These are phyloP conservation scores for Tricholoma terreum DNA, from an alignment of 768 basidiomycete species.

Conservation along the genomic window DNA sequence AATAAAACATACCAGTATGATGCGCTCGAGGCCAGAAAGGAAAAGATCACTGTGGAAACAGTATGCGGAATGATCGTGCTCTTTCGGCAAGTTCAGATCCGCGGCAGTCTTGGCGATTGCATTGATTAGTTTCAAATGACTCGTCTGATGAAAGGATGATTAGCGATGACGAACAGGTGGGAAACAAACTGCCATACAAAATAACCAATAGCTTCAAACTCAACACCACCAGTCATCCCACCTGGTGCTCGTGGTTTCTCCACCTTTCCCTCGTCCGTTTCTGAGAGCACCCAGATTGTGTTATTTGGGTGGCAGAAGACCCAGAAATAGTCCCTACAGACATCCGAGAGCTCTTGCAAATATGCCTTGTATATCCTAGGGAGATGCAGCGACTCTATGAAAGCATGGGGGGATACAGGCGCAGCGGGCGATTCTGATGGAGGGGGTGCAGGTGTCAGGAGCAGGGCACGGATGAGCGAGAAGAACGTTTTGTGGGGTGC, in stretches of 20 bases:
- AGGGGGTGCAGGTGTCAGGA: conserved; percentile 71
- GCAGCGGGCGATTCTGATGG: conserved; percentile 58
- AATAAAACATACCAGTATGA: conserved; percentile 65
- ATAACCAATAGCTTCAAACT: conserved; percentile 96
- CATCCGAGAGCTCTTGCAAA: conserved; percentile 79
- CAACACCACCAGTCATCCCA: conserved; percentile 98
- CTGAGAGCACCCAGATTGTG: conserved; percentile 79
- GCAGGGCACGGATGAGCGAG: conserved; percentile 68
- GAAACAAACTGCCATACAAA: conserved; percentile 56
- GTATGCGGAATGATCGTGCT: conserved; percentile 73
- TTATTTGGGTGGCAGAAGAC: conserved; percentile 97
- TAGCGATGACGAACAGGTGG: background rate
- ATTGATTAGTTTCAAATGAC: conserved; percentile 86
- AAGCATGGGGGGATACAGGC: conserved; percentile 72
- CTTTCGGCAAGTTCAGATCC: conserved; percentile 61
- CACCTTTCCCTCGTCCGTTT: conserved; percentile 80
- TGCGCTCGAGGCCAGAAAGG: conserved; percentile 87
- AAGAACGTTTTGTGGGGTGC: conserved; percentile 69
- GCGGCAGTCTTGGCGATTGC: conserved; percentile 65
- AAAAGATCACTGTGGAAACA: conserved; percentile 86
- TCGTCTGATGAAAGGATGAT: conserved; percentile 52
- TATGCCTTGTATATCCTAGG: conserved; percentile 80
- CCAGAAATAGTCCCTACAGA: conserved; percentile 95
- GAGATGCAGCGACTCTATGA: conserved; percentile 69
- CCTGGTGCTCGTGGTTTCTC: conserved; percentile 93